Base-by-base conservation (phyloP, 208 protist species). In the Willaertia magna region DNA sequence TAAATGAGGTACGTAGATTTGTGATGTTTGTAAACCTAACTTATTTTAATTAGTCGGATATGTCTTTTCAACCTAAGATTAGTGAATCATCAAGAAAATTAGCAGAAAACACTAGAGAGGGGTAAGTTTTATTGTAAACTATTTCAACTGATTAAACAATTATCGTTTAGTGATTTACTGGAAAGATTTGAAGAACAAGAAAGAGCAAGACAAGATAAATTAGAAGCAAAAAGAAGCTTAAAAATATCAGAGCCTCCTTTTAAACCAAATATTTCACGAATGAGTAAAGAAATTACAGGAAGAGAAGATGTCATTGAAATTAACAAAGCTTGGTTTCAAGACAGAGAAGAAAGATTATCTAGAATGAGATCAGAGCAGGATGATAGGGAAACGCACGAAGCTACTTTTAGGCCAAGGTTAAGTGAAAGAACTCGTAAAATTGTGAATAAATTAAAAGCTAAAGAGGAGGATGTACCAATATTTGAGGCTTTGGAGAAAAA, bases 401-500 rank as follows among this genome's bases (percentile, higher is more conserved):
- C 89, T 0, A 51, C 18, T 40, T 81, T 51, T n/a, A 51, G 26
- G 14, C 76, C 76, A 34, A 81, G 51, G 34, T n/a, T 81, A 3
- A 81, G 51, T 51, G 22, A 12, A 26, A 81, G 30, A 30, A 81
- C 76, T 16, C 30, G 48, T 20, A 81, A 81, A 51, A 46, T 81
- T 40, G 39, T 81, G 34, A 30, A 81, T n/a, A 51, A 26, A 18
- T 51, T 44, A 16, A 81, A 82, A 48, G 43, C 85, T 43, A 61
- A 59, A 49, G 89, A 88, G 1, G 86, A 76, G 22, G 88, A 88
- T 1, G 51, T 88, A 82, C 89, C 88, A 39, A 89, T 94, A 59
- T 92, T 94, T 85, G 90, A 93, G 47, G 85, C 84, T 76, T 87
- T 94, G 4, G 87, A 94, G 51, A 83, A 88, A 49, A 79, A 89